Evolutionary conservation across 2,329 filamentous ascomycete species (phyloP), one percentile per base, ranked within the genome.

Genomic region (Rutstroemia sp.): DNA sequence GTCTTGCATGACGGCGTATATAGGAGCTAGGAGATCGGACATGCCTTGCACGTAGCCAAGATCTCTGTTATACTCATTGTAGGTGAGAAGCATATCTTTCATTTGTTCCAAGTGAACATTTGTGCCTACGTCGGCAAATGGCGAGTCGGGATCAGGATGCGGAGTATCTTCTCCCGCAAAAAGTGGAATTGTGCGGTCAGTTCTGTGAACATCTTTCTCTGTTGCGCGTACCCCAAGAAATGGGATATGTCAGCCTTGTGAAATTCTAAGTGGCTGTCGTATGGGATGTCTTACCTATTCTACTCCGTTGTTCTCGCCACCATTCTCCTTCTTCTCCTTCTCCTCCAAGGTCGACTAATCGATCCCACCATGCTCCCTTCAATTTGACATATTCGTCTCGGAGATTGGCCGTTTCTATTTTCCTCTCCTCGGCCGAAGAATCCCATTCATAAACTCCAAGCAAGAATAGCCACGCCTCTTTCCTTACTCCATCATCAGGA

Each of bases 171-270:
- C 94, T 60, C 94, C 94, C 8, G 90, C 87, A 70, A 99, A 99
- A 42, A 99, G 87, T n/a, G 90, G 87, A 30, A 99, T 90, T 47
- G 87, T 90, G 45, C 95, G 89, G 72, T 99, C 94, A 62, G 94
- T 99, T 65, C 94, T 86, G 71, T 99, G 95, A 18, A 99, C 95
- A 69, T 99, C 94, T 74, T 99, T 99, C 72, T 99, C 94, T 96
- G 77, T 70, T 73, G 62, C 45, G 18, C 37, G 45, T 57, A 79
- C 73, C 72, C 77, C 78, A 74, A 75, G 74, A 66, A 74, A 78
- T 78, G 76, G 76, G 75, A 73, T 72, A 57, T 58, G 63, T 73
- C 63, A 73, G 69, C 56, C 58, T 60, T 60, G 49, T 47, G 52
- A 41, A n/a, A 39, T 53, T 49, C 18, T 16, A n/a, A 9, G n/a